These are phyloP conservation scores for Fusarium sublunatum DNA, from an alignment of 2,329 filamentous ascomycete genomes.

Conservation along the genomic window DNA sequence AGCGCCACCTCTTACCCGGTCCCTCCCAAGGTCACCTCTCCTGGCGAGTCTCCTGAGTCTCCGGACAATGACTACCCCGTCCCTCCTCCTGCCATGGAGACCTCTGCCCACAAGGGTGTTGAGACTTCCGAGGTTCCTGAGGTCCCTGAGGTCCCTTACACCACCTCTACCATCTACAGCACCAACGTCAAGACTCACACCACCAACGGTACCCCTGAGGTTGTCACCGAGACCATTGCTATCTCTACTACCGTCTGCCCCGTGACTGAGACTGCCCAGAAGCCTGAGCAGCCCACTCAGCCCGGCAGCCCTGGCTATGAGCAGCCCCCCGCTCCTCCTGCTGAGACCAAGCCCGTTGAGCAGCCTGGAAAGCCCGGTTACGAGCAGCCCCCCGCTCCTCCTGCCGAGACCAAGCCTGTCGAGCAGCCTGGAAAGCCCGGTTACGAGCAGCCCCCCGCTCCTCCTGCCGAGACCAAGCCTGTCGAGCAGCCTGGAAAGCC, in stretches of 20 bases:
- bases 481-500: too few species aligned
- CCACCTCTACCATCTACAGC: constrained; percentile 66
- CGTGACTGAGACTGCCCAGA: constrained; percentile 30
- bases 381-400: constrained; percentile 4
- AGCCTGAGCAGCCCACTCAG: constrained; percentile 10
- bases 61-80: too few species aligned
- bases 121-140: constrained; percentile 52
- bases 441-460: constrained; percentile 1
- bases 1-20: constrained; percentile 37
- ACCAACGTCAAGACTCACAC: constrained; percentile 72
- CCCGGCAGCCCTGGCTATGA: not conserved
- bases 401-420: not conserved
- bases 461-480: constrained; percentile 1
- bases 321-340: constrained; percentile 8
- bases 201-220: constrained; percentile 49
- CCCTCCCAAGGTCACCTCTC: constrained; percentile 20
- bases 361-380: not conserved
- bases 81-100: constrained; percentile 15
- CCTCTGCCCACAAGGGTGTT: constrained; percentile 47
- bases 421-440: not conserved
- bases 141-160: constrained; percentile 55
- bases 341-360: constrained; percentile 17
- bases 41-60: too few species aligned
- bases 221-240: constrained; percentile 53
- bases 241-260: constrained; percentile 57